Base-by-base conservation (phyloP, 2,329 filamentous ascomycete genomes). In the Corynespora cassiicola region DNA sequence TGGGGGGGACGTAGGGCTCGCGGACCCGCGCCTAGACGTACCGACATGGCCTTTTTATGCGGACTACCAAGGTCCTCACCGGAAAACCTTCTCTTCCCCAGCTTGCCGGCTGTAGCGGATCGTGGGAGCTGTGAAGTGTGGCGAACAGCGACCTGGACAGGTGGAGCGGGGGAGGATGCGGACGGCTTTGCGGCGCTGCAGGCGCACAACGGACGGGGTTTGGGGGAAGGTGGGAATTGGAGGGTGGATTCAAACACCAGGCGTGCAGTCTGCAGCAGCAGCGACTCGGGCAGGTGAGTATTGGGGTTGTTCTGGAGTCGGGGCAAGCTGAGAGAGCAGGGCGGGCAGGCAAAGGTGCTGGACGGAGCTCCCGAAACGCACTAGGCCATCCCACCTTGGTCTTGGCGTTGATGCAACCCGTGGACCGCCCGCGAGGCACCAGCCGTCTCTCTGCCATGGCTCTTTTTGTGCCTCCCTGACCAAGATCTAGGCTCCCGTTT, bases 51-150 rank as follows among this genome's bases (percentile, higher is more conserved):
- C 64, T 68, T 70, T 56, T 70, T 70, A 33, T 51, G 42, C 41
- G 66, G 67, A 62, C 60, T 53, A 56, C 63, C 60, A 56, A 56
- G 54, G 66, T 68, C 66, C 61, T 66, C 61, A 52, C 51, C 55
- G 40, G 55, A 61, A 45, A 52, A 51, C 57, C 61, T 69, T 61
- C 68, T 65, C 60, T 71, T 70, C 65, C 65, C 66, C 68, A 71
- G 68, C 58, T 69, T 71, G 68, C 56, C 65, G 63, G 51, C 58
- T 53, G 44, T 47, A 41, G 45, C 29, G 42, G 29, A 53, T 50
- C 39, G 42, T 54, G 42, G 41, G 42, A 53, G 58, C 56, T 48
- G 46, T 58, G 36, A 39, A 47, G 48, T 23, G 43, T 45, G 41
- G 48, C 42, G 37, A 42, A 38, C 21, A 26, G n/a, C n/a, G n/a